Evolutionary conservation across 192 early-diverging fungal genomes (phyloP).

Genomic region (Dissophora ornata): DNA sequence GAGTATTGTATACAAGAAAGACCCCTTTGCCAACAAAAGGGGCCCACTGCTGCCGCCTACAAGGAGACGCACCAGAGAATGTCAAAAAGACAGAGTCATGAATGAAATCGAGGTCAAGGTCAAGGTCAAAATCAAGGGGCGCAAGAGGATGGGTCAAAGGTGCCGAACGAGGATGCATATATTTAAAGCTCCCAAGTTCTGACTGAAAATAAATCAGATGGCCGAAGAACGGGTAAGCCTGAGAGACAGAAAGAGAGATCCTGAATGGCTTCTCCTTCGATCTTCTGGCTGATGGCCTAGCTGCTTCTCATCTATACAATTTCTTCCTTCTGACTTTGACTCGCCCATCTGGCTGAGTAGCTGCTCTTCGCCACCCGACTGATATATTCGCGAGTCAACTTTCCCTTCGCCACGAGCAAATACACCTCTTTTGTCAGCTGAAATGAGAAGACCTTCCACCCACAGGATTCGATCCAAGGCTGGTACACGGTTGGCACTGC

Average conservation of each 20-base stretch:
- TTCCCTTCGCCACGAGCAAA: no score
- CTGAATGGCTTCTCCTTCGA: neutral
- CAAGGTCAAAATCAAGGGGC: neutral
- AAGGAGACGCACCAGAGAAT: no score
- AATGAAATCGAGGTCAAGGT: slow-evolving; percentile 4
- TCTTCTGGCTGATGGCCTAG: no score
- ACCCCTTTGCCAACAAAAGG: neutral
- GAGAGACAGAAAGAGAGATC: no score
- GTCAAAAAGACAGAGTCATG: no score
- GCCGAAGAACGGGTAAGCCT: no score
- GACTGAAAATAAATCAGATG: neutral
- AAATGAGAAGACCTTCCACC: neutral
- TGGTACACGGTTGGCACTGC: neutral
- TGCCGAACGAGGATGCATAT: neutral
- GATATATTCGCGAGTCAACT: no score
- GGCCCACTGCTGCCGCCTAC: neutral
- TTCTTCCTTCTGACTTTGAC: no score
- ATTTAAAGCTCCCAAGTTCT: neutral
- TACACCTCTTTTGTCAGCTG: neutral
- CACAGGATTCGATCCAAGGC: neutral
- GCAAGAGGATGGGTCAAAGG: neutral
- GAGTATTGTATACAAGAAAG: no score
- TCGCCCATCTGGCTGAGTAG: no score
- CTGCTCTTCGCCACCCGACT: no score
- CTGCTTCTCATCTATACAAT: neutral